Percentiles rank a stretch among this genome's conserved stretches.
phyloP scores from a whole-genome alignment of 768 basidiomycete genomes.

The Trametes punicea region DNA sequence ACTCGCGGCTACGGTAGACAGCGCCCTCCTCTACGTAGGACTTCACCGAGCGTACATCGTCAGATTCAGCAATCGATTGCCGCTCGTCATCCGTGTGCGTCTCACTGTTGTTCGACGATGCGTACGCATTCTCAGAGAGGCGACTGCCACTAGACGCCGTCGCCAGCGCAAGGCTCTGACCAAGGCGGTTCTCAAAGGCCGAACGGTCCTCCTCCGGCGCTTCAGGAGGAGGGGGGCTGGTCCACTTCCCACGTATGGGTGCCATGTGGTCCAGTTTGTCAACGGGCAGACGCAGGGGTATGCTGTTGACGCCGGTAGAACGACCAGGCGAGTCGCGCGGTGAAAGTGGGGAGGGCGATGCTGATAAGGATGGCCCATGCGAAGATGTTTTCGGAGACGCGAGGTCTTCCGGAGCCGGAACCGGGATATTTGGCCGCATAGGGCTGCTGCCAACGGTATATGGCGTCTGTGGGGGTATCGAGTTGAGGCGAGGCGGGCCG shows the following conservation, averaged over 20 bases:
- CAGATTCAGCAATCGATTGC: slow-evolving; percentile 59
- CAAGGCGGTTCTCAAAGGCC: slow-evolving; percentile 66
- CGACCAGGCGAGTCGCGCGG: slow-evolving; percentile 9
- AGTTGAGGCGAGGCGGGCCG: slow-evolving; percentile 41
- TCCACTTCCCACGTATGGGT: slow-evolving; percentile 77
- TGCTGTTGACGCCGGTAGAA: slow-evolving; percentile 24
- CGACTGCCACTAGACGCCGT: slow-evolving; percentile 61
- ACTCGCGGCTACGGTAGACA: slow-evolving; percentile 15
- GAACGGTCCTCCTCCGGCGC: slow-evolving; percentile 65
- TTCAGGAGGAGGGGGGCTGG: slow-evolving; percentile 78
- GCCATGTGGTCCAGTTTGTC: slow-evolving; percentile 61
- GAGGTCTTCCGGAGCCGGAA: slow-evolving; percentile 38
- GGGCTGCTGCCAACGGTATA: slow-evolving; percentile 65
- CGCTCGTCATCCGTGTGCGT: slow-evolving; percentile 66
- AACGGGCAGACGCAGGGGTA: slow-evolving; percentile 46
- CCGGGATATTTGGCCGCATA: slow-evolving; percentile 44
- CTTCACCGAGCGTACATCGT: slow-evolving; percentile 65
- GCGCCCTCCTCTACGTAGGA: slow-evolving; percentile 56
- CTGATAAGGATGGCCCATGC: slow-evolving; percentile 15
- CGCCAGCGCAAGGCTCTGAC: slow-evolving; percentile 61
- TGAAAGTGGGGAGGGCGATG: slow-evolving; percentile 13
- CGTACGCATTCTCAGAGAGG: slow-evolving; percentile 40
- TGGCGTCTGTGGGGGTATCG: slow-evolving; percentile 63
- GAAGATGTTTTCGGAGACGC: slow-evolving; percentile 44
- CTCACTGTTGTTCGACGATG: slow-evolving; percentile 63